Conservation (phyloP, 768 basidiomycete species). For the Porpolomopsis calyptriformis region DNA sequence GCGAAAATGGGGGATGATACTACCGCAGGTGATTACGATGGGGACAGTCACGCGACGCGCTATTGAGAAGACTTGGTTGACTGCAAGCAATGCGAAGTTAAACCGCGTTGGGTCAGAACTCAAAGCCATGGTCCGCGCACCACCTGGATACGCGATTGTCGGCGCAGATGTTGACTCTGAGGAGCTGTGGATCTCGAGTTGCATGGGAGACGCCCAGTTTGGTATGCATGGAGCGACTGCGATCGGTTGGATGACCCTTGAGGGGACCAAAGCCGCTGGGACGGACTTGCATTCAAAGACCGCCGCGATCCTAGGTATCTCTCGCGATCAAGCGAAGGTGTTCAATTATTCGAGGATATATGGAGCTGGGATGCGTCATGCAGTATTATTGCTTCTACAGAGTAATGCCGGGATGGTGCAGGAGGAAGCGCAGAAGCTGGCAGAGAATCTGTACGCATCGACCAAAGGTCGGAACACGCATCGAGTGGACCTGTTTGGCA, state of each 20-base stretch:
- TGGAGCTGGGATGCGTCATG: slow-evolving; percentile 95
- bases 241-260: slow-evolving; percentile 98
- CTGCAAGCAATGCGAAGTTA: slow-evolving; percentile 95
- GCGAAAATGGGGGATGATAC: slow-evolving; percentile 77
- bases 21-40: slow-evolving; percentile 97
- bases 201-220: slow-evolving; percentile 98
- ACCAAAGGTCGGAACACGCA: slow-evolving; percentile 91
- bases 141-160: slow-evolving; percentile 86
- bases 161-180: slow-evolving; percentile 99
- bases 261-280: slow-evolving; percentile 88
- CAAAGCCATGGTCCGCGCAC: slow-evolving; percentile 95
- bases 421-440: slow-evolving; percentile 69
- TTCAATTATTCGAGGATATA: slow-evolving; percentile 99
- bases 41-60: slow-evolving; percentile 96
- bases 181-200: slow-evolving; percentile 97
- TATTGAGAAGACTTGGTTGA: slow-evolving; percentile 97
- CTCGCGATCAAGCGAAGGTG: slow-evolving; percentile 90
- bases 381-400: slow-evolving; percentile 77
- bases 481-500: slow-evolving; percentile 57
- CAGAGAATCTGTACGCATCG: slow-evolving; percentile 76
- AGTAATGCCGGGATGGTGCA: slow-evolving; percentile 69
- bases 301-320: slow-evolving; percentile 83
- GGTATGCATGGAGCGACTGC: slow-evolving; percentile 94
- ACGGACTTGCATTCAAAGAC: slow-evolving; percentile 98
- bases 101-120: slow-evolving; percentile 97